Base-by-base conservation (phyloP, 805 yeast genomes). In the Ogataea zsoltii region DNA sequence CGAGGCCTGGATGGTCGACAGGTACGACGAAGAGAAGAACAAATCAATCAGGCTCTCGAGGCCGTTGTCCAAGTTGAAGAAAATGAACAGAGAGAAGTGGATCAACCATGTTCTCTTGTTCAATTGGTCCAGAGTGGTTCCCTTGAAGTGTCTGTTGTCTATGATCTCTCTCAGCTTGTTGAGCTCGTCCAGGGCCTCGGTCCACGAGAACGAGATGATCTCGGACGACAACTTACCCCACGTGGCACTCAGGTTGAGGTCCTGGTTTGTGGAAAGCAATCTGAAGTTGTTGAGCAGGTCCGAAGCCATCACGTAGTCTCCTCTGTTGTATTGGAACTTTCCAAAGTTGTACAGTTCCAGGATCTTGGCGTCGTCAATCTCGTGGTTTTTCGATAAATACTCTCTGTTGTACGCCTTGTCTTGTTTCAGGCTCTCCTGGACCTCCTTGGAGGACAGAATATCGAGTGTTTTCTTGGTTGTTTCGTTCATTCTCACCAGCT, bases 181-280 rank as follows among this genome's bases (percentile, higher is more conserved):
- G 41, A 83, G 65, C 62, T 80, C 85, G 51, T 75, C 77, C 39
- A 74, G 55, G 2, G 83, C 80, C 30, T 71, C 70, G 26, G 67
- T 74, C 78, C 80, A 77, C 47, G 79, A 74, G 46, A 73, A 61
- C 28, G 76, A 67, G 45, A 80, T 68, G 53, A 83, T 77, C 50
- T 79, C 83, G 23, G 79, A 70, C 1, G 87, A 83, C n/a, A 81
- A 67, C 61, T 75, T 76, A 54, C 88, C 88, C 87, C 88, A 83
- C 3, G 85, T 79, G 16, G 84, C 81, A 49, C 78, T 75, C 45
- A 75, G 61, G 51, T 75, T 71, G 49, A 74, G 63, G 21, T 77
- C 77, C 49, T 66, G 65, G 61, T 79, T 74, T 16, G 76, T 73
- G 9, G 83, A 77, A 16, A 81, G 65, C 12, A 76, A 70, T 61